Evolutionary conservation across 306 rosid genomes (phyloP).

Genomic region (Cicer yamashitae): DNA sequence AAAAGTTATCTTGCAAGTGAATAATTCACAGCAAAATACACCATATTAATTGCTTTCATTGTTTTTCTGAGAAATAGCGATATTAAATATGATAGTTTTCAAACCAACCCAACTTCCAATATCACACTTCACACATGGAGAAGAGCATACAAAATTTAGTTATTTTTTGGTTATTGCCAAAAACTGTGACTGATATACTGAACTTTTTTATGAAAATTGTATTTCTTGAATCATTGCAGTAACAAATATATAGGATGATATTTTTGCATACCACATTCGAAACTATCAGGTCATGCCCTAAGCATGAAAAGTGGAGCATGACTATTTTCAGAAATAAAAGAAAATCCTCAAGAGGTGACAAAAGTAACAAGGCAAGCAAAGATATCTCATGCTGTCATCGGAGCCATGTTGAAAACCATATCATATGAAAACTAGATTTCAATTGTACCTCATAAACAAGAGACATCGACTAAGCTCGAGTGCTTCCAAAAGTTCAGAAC

Average conservation of each 20-base stretch:
- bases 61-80: background rate
- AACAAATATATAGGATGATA: background rate
- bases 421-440: slow-evolving; percentile 35
- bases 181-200: background rate
- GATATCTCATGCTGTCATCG: slow-evolving; percentile 9
- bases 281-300: background rate
- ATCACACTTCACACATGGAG: background rate
- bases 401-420: slow-evolving; percentile 11
- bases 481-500: slow-evolving; percentile 92
- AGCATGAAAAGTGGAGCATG: background rate
- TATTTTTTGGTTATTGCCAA: background rate
- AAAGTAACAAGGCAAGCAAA: slow-evolving; percentile 1
- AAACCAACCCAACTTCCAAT: background rate
- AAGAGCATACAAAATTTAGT: background rate
- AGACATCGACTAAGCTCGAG: slow-evolving; percentile 94
- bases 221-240: background rate
- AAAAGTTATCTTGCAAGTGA: slow-evolving; percentile 22
- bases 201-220: background rate
- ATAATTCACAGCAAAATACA: slow-evolving; percentile 9
- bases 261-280: background rate
- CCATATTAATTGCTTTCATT: slow-evolving; percentile 7
- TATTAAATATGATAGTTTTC: background rate
- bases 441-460: slow-evolving; percentile 73
- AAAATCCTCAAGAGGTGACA: background rate
- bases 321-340: background rate